Conservation (phyloP, 139 green algal species). For the Chlamydomonas applanata region DNA sequence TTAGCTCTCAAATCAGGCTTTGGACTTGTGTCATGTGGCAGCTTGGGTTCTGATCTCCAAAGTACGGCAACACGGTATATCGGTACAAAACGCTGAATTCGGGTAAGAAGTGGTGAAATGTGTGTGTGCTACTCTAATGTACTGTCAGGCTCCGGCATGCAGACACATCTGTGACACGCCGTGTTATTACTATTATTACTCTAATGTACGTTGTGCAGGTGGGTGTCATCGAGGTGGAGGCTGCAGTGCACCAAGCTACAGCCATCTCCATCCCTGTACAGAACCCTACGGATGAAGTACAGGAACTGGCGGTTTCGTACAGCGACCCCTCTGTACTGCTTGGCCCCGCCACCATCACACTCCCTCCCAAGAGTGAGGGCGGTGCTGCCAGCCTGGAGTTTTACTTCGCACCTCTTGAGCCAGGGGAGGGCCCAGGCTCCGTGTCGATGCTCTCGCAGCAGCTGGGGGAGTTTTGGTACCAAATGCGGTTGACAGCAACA, state of each 20-base stretch:
- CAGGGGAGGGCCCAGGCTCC: slow-evolving; percentile 24
- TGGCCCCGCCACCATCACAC: slow-evolving; percentile 32
- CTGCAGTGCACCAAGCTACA: slow-evolving; percentile 20
- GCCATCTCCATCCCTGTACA: slow-evolving; percentile 34
- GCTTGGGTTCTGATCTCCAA: too few species aligned
- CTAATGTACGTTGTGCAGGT: too few species aligned
- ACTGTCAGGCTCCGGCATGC: too few species aligned
- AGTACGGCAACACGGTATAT: too few species aligned
- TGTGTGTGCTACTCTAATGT: too few species aligned
- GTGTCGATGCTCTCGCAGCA: slow-evolving; percentile 10
- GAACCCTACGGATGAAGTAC: slow-evolving; percentile 48
- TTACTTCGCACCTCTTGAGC: slow-evolving; percentile 57
- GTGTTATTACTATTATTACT: too few species aligned
- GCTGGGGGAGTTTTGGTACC: slow-evolving; percentile 68
- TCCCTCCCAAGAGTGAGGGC: slow-evolving; percentile 11
- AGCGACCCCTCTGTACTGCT: slow-evolving; percentile 33
- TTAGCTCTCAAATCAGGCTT: too few species aligned
- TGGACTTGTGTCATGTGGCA: too few species aligned
- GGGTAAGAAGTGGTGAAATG: too few species aligned
- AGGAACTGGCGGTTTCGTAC: slow-evolving; percentile 48
- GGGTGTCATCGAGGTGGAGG: slow-evolving; percentile 46
- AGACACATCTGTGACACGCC: too few species aligned
- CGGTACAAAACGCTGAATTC: too few species aligned
- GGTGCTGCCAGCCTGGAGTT: slow-evolving; percentile 40
- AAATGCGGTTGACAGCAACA: slow-evolving; percentile 45